These are phyloP conservation scores for Mortierella polycephala DNA, from an alignment of 371 early-diverging fungal species.

Conservation along the genomic window DNA sequence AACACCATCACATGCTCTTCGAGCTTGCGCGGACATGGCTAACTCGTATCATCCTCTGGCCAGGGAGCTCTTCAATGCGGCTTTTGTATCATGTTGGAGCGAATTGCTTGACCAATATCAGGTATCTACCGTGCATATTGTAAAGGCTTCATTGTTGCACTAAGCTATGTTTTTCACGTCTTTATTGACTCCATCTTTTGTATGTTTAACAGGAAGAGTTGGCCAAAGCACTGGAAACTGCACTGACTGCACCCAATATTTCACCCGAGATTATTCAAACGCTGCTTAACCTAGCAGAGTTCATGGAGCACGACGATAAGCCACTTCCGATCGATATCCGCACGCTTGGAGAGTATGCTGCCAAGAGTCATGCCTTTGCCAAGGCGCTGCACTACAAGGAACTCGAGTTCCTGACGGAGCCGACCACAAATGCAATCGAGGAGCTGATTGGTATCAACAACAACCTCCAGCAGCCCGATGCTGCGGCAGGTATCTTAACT, in stretches of 20 bases:
- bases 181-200: background rate
- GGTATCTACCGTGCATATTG: slow-evolving; percentile 24
- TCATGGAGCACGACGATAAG: slow-evolving; percentile 98
- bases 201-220: slow-evolving; percentile 76
- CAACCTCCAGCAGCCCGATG: slow-evolving; percentile 95
- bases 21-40: slow-evolving; percentile 91
- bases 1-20: slow-evolving; percentile 94
- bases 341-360: slow-evolving; percentile 90
- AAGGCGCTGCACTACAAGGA: slow-evolving; percentile 98
- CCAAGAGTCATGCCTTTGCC: slow-evolving; percentile 95
- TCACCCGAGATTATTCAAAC: slow-evolving; percentile 94
- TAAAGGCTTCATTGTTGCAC: too few relatives aligned
- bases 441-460: slow-evolving; percentile 96
- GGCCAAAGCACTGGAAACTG: slow-evolving; percentile 86
- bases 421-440: slow-evolving; percentile 89
- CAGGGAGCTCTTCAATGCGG: slow-evolving; percentile 95
- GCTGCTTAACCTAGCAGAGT: slow-evolving; percentile 94
- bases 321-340: slow-evolving; percentile 94
- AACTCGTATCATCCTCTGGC: slow-evolving; percentile 86
- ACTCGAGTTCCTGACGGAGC: slow-evolving; percentile 90
- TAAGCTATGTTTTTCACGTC: too few relatives aligned
- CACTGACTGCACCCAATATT: slow-evolving; percentile 85
- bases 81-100: slow-evolving; percentile 97
- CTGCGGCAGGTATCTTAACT: slow-evolving; percentile 94
- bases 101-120: slow-evolving; percentile 92